A percentile compares a stretch with the other conserved stretches of the same genome.
Conservation (phyloP, 225 moss, liverwort and hornwort genomes). For the Polytrichum commune region DNA sequence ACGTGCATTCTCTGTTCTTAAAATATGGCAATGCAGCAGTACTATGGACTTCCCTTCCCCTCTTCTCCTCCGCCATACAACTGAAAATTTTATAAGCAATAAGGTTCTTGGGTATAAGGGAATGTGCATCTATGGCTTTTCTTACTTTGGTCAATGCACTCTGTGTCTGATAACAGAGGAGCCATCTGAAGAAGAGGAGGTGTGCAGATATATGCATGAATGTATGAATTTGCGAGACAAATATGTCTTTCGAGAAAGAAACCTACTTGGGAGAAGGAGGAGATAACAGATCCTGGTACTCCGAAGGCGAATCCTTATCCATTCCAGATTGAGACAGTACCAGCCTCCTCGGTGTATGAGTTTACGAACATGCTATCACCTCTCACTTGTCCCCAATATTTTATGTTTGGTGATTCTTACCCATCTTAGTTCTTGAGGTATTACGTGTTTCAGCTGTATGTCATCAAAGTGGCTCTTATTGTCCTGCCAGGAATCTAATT, state of each 20-base stretch:
- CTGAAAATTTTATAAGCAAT: constrained; percentile 16
- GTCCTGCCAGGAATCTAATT: no score
- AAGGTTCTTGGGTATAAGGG: no score
- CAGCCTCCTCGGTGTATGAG: constrained; percentile 56
- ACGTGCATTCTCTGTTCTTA: constrained; percentile 12
- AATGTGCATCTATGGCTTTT: no score
- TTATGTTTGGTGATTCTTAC: no score
- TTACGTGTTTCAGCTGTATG: no score
- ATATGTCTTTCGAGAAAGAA: constrained; percentile 78
- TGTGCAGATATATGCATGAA: constrained; percentile 72
- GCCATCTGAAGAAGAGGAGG: constrained; percentile 85
- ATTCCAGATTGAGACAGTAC: constrained; percentile 57
- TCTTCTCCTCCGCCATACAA: constrained; percentile 15
- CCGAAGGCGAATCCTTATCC: constrained; percentile 79
- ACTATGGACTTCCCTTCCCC: constrained; percentile 12
- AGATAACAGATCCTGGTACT: constrained; percentile 82
- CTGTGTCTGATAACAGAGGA: constrained; percentile 44
- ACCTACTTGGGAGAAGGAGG: constrained; percentile 81
- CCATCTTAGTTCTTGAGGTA: no score
- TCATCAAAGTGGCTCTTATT: no score
- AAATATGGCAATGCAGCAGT: constrained; percentile 9
- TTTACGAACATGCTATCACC: neutral
- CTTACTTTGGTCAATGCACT: no score
- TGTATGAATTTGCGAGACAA: constrained; percentile 71
- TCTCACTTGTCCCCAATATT: no score